Evolutionary conservation across 345 rosid species (phyloP).

Genomic region (Turnera subulata): DNA sequence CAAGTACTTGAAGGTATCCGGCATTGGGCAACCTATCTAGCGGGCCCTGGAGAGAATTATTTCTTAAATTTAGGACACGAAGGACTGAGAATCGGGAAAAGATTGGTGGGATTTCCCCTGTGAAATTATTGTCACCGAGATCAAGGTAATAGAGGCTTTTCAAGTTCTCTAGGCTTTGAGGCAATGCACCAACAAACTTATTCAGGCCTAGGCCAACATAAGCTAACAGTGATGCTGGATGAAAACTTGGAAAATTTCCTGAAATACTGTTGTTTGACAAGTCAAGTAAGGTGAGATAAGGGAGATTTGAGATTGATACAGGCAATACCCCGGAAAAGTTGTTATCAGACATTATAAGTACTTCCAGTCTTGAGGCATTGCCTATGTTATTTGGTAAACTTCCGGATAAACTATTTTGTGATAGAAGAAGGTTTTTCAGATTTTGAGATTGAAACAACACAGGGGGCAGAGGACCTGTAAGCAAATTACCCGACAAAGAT

Average conservation of each 20-base stretch:
- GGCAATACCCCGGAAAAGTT: constrained; percentile 28
- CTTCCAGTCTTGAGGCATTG: not conserved
- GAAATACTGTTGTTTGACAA: constrained; percentile 15
- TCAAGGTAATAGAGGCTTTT: too few relatives aligned
- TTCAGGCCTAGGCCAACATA: not conserved
- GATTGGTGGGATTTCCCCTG: too few relatives aligned
- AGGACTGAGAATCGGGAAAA: too few relatives aligned
- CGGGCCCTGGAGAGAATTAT: too few relatives aligned
- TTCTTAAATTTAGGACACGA: too few relatives aligned
- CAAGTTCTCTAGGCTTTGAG: too few relatives aligned
- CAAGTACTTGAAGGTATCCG: too few relatives aligned
- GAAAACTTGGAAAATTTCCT: constrained; percentile 2
- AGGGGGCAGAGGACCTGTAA: constrained; percentile 26
- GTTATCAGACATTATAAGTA: constrained; percentile 26
- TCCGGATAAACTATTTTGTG: constrained; percentile 21
- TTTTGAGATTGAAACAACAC: constrained; percentile 16
- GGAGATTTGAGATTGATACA: constrained; percentile 4
- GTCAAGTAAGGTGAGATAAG: constrained; percentile 1
- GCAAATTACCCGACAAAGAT: constrained; percentile 19
- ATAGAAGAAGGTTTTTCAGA: constrained; percentile 10
- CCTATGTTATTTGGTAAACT: constrained; percentile 13
- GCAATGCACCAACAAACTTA: not conserved
- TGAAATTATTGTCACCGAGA: too few relatives aligned
- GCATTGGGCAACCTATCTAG: too few relatives aligned
- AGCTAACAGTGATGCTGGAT: not conserved